Evolutionary conservation across 495 filamentous ascomycete species (phyloP).

Genomic region (Hyaloscypha variabilis): DNA sequence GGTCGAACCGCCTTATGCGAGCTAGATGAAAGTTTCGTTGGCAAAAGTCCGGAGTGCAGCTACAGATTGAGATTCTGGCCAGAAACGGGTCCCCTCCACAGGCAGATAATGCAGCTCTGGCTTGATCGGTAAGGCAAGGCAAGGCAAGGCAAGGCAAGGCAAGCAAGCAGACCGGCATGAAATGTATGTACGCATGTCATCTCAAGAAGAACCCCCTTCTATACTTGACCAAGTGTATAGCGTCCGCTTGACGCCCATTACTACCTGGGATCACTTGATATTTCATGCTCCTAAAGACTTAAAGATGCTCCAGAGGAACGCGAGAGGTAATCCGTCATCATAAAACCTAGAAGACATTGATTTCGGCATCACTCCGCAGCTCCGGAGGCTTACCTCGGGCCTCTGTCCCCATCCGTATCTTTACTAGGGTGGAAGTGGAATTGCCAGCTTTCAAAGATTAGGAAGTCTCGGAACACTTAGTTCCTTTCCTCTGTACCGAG

Average conservation of each 20-base stretch:
- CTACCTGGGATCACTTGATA: neutral
- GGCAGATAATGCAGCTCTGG: slow-evolving; percentile 15
- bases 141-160: too few species aligned
- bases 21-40: slow-evolving; percentile 25
- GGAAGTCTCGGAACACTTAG: neutral
- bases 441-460: neutral
- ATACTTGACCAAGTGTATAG: neutral
- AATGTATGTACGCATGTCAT: neutral
- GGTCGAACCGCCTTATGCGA: slow-evolving; percentile 16
- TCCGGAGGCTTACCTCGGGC: neutral
- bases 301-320: neutral
- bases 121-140: slow-evolving; percentile 23
- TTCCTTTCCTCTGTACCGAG: slow-evolving; percentile 2
- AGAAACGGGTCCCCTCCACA: neutral
- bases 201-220: neutral
- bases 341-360: neutral
- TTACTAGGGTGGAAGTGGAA: neutral
- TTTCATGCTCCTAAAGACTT: neutral
- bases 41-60: slow-evolving; percentile 33
- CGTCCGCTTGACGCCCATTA: neutral
- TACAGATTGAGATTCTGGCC: slow-evolving; percentile 7
- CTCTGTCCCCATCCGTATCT: neutral
- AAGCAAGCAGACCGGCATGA: slow-evolving; percentile 3
- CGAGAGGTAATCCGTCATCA: neutral
- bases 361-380: neutral